Evolutionary conservation across 495 filamentous ascomycete species (phyloP).

Genomic region (Penicillium odoratum): DNA sequence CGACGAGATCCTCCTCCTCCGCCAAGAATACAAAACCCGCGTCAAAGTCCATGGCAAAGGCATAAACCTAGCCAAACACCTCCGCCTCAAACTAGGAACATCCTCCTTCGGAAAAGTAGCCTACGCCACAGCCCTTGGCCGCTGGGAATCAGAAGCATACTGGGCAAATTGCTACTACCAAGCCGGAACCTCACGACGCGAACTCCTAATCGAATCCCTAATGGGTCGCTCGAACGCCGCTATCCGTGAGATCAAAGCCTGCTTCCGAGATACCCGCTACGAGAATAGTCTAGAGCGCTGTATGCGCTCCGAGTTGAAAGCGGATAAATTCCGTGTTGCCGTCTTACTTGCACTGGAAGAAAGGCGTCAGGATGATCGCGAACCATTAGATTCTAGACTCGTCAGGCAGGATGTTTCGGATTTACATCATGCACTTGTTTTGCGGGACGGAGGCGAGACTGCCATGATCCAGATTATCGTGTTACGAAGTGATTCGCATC

Average conservation of each 20-base stretch:
- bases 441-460: constrained; percentile 81
- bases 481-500: constrained; percentile 72
- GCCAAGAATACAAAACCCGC: constrained; percentile 84
- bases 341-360: constrained; percentile 84
- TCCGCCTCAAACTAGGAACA: constrained; percentile 71
- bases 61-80: constrained; percentile 95
- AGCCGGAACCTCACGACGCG: constrained; percentile 74
- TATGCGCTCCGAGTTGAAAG: constrained; percentile 87
- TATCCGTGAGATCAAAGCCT: constrained; percentile 87
- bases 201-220: constrained; percentile 87
- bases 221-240: constrained; percentile 88
- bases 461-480: constrained; percentile 88
- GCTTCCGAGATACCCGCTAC: constrained; percentile 91
- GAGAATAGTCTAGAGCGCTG: constrained; percentile 76
- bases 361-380: constrained; percentile 74
- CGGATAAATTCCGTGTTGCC: constrained; percentile 91
- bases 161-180: constrained; percentile 99
- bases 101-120: constrained; percentile 82
- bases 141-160: constrained; percentile 92
- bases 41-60: constrained; percentile 80
- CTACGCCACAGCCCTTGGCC: constrained; percentile 86
- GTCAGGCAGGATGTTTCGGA: constrained; percentile 71
- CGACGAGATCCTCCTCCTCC: constrained; percentile 81
- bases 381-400: constrained; percentile 54
- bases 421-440: constrained; percentile 66